These are phyloP conservation scores for Pontederia paniculata DNA, from an alignment of 176 grass and related monocot species.

Conservation along the genomic window DNA sequence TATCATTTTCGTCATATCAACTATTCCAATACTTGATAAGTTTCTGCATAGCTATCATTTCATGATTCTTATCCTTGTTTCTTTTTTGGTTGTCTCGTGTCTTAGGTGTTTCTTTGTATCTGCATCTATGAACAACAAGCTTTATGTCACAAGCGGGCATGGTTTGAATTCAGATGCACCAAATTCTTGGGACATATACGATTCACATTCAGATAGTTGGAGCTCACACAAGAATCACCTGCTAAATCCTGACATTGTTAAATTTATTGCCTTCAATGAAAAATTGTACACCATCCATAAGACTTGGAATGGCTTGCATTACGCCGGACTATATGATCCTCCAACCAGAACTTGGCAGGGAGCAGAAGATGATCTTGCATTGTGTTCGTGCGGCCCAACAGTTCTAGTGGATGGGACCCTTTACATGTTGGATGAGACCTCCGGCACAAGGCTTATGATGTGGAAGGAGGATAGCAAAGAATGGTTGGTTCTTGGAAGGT, in stretches of 20 bases:
- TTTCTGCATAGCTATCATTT: too few species aligned
- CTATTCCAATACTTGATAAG: too few species aligned
- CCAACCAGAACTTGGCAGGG: conserved; percentile 32
- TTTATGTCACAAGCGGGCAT: conserved; percentile 41
- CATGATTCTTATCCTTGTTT: too few species aligned
- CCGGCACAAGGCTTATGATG: conserved; percentile 38
- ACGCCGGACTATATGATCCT: conserved; percentile 55
- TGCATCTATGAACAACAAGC: conserved; percentile 33
- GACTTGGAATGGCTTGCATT: conserved; percentile 38
- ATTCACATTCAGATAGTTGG: conserved; percentile 40
- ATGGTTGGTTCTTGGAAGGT: conserved; percentile 44
- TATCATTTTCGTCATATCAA: too few species aligned
- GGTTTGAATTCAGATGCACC: conserved; percentile 41
- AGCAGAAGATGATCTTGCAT: conserved; percentile 42
- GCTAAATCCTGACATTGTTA: conserved; percentile 45
- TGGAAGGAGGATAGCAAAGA: conserved; percentile 35
- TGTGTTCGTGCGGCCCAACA: conserved; percentile 37
- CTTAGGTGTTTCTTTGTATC: conserved; percentile 54
- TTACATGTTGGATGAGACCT: conserved; percentile 48
- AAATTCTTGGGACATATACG: conserved; percentile 74
- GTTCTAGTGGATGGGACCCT: conserved; percentile 39
- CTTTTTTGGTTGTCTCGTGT: neutral
- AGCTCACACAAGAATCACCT: conserved; percentile 44
- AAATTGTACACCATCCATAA: conserved; percentile 55
- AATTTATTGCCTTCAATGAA: conserved; percentile 37